A percentile compares a stretch with the other conserved stretches of the same genome.
These are phyloP conservation scores for Taphrina confusa DNA, from an alignment of 1,139 yeast genomes.

Conservation along the genomic window DNA sequence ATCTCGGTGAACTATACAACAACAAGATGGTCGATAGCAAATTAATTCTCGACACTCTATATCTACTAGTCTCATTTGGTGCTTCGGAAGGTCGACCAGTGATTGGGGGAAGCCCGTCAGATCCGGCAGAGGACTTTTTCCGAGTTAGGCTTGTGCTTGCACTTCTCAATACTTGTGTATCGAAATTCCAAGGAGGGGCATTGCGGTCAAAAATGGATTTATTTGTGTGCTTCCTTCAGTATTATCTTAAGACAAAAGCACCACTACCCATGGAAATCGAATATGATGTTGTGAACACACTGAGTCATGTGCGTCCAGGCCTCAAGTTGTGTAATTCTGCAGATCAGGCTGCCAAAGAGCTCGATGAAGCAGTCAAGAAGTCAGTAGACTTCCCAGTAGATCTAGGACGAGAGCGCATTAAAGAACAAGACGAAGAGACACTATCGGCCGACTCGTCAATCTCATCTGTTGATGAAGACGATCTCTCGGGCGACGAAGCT, in stretches of 20 bases:
- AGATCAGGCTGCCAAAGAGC: constrained; percentile 50
- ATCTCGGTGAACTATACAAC: constrained; percentile 62
- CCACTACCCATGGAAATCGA: constrained; percentile 68
- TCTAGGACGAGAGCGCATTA: too few relatives aligned
- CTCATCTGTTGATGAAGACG: constrained; percentile 42
- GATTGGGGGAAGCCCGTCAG: constrained; percentile 46
- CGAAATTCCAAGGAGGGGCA: constrained; percentile 39
- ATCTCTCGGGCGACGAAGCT: constrained; percentile 43
- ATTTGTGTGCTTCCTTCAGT: constrained; percentile 68
- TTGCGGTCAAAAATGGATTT: constrained; percentile 49
- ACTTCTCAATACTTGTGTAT: constrained; percentile 46
- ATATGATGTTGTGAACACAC: constrained; percentile 56
- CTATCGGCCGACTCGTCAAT: constrained; percentile 39
- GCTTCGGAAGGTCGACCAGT: constrained; percentile 50
- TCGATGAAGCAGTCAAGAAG: constrained; percentile 39
- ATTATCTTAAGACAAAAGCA: constrained; percentile 66
- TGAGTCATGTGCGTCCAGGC: constrained; percentile 46
- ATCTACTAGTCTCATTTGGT: constrained; percentile 65
- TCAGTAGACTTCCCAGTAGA: background rate
- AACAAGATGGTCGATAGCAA: constrained; percentile 53
- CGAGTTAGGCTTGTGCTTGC: constrained; percentile 61
- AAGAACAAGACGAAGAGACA: constrained; percentile 40
- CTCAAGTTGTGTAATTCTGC: constrained; percentile 51
- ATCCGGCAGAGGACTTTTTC: constrained; percentile 69
- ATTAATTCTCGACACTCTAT: constrained; percentile 58